These are phyloP conservation scores for Neolentinus lepideus DNA, from an alignment of 1,284 basidiomycete genomes.

Conservation along the genomic window DNA sequence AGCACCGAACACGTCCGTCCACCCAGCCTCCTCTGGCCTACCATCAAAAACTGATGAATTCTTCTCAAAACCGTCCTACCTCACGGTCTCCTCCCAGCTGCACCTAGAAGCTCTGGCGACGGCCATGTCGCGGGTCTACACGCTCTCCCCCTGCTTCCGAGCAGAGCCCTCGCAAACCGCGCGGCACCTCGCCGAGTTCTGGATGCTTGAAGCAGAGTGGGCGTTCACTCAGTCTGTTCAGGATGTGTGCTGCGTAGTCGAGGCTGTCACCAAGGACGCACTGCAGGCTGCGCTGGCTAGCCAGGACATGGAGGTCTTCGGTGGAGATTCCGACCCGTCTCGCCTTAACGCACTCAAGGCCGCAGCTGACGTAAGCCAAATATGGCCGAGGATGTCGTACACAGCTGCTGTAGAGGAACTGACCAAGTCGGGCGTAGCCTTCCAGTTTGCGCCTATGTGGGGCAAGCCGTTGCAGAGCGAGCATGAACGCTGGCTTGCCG, in stretches of 20 bases:
- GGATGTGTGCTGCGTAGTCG: conserved; percentile 67
- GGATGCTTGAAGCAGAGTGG: conserved; percentile 97
- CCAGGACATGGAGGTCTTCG: conserved; percentile 31
- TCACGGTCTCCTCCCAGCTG: conserved; percentile 93
- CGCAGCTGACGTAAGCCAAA: conserved; percentile 23
- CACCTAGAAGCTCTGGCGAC: conserved; percentile 88
- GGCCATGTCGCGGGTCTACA: conserved; percentile 81
- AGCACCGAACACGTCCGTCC: conserved; percentile 23
- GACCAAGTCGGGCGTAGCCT: conserved; percentile 23
- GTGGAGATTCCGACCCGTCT: conserved; percentile 24
- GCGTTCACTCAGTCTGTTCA: conserved; percentile 46
- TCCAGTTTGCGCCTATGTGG: conserved; percentile 59
- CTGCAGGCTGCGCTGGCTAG: conserved; percentile 21
- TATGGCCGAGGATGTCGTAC: conserved; percentile 79
- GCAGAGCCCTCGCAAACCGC: conserved; percentile 86
- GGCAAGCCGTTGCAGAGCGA: conserved; percentile 76
- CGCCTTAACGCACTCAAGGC: conserved; percentile 24
- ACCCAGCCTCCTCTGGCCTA: conserved; percentile 8
- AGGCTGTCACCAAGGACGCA: conserved; percentile 51
- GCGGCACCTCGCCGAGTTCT: conserved; percentile 95
- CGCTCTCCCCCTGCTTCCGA: conserved; percentile 87
- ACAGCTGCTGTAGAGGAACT: conserved; percentile 68
- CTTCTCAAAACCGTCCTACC: conserved; percentile 70
- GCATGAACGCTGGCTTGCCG: conserved; percentile 89
- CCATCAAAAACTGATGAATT: conserved; percentile 36